Conservation (phyloP, 768 basidiomycete genomes). For the Phaffia tasmanica region DNA sequence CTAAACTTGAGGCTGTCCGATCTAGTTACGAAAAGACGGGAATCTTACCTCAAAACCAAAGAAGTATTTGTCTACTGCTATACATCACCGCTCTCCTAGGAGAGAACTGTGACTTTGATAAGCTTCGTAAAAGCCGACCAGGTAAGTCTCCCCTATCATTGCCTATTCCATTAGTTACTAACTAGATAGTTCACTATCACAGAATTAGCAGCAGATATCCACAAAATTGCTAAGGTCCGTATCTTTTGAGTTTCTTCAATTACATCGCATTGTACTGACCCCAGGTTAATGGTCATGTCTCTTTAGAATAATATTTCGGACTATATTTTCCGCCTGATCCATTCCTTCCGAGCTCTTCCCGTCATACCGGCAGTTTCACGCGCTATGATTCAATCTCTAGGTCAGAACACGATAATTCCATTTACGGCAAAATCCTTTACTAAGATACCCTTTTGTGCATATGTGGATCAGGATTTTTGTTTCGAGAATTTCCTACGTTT, state of each 20-base stretch:
- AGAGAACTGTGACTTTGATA: conserved; percentile 82
- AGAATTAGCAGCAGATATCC: no score
- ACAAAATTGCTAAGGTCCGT: no score
- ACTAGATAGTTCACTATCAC: no score
- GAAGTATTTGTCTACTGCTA: conserved; percentile 47
- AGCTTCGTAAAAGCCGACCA: conserved; percentile 51
- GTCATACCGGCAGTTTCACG: conserved; percentile 50
- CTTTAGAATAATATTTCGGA: no score
- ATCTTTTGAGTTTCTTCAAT: no score
- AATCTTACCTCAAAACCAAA: conserved; percentile 27
- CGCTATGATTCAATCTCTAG: conserved; percentile 75
- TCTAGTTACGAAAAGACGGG: conserved; percentile 41
- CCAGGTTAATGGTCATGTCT: no score
- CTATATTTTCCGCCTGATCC: neutral
- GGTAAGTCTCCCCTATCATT: conserved; percentile 42
- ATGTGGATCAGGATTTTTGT: conserved; percentile 60
- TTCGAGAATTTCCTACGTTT: conserved; percentile 78
- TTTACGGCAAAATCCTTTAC: neutral
- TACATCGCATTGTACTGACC: no score
- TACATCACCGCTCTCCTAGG: conserved; percentile 75
- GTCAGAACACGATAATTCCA: conserved; percentile 40
- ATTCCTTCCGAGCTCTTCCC: conserved; percentile 37
- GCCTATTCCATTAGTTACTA: neutral
- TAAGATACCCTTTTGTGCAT: neutral
- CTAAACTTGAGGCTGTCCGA: conserved; percentile 47